Evolutionary conservation across 176 grass and related monocot genomes (phyloP).

Genomic region (Ensete glaucum): DNA sequence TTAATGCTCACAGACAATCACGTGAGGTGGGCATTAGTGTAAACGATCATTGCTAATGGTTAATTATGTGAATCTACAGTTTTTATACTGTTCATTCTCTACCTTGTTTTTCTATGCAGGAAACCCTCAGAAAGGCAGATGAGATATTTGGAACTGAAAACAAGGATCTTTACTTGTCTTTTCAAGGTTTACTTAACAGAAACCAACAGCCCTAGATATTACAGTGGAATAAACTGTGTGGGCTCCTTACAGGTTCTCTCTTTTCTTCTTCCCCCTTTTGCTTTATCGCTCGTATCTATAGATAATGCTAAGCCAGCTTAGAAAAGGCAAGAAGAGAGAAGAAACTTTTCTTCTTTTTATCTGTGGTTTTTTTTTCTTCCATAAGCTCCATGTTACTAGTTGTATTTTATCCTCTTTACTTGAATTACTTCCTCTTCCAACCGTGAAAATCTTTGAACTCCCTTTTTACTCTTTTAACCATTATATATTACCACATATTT

Average conservation of each 20-base stretch:
- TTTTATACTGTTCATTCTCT: background rate
- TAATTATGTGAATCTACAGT: background rate
- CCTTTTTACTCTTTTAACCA: too few species aligned
- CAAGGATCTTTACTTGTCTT: slow-evolving; percentile 81
- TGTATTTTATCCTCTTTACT: too few species aligned
- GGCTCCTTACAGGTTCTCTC: background rate
- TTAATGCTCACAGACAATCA: slow-evolving; percentile 85
- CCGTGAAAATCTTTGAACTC: too few species aligned
- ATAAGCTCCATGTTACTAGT: too few species aligned
- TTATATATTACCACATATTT: too few species aligned
- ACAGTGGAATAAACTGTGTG: background rate
- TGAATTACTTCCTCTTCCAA: too few species aligned
- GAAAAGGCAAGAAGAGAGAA: too few species aligned
- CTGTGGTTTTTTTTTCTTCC: too few species aligned
- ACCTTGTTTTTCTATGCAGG: slow-evolving; percentile 28
- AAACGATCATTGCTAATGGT: background rate
- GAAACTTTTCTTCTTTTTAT: too few species aligned
- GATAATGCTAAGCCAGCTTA: too few species aligned
- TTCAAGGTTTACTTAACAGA: slow-evolving; percentile 73
- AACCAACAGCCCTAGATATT: slow-evolving; percentile 33
- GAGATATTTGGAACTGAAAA: slow-evolving; percentile 88
- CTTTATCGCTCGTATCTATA: too few species aligned
- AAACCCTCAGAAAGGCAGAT: slow-evolving; percentile 87
- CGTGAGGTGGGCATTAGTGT: slow-evolving; percentile 42
- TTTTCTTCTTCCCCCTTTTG: background rate